Percentiles rank a stretch among this genome's conserved stretches.
Evolutionary conservation across 768 basidiomycete genomes (phyloP).

Genomic region (Cytidiella melzeri): DNA sequence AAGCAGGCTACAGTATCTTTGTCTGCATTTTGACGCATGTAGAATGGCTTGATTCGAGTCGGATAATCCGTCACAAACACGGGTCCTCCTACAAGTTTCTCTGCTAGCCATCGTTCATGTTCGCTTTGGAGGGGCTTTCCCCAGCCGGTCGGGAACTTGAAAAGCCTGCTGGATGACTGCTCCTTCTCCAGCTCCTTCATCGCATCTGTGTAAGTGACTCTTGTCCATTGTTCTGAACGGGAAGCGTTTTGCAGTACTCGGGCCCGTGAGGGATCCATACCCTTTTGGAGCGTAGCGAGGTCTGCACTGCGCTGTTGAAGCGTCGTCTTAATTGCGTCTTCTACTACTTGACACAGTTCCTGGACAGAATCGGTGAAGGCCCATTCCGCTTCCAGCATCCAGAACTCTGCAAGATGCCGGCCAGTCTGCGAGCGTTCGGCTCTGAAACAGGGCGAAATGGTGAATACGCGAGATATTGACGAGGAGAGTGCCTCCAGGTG

Average conservation of each 20-base stretch:
- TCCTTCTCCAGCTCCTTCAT: conserved; percentile 46
- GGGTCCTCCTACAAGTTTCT: conserved; percentile 59
- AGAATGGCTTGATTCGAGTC: conserved; percentile 80
- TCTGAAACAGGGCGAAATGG: conserved; percentile 89
- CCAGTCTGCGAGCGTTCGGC: conserved; percentile 86
- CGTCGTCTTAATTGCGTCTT: conserved; percentile 43
- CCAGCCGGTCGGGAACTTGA: conserved; percentile 57
- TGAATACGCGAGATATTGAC: conserved; percentile 80
- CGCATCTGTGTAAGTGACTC: conserved; percentile 78
- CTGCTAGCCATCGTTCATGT: conserved; percentile 89
- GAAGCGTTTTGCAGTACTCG: conserved; percentile 33
- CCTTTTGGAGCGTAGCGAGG: conserved; percentile 34
- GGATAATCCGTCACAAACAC: conserved; percentile 94
- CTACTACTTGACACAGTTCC: conserved; percentile 50
- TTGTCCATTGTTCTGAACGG: conserved; percentile 44
- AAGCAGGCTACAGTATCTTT: conserved; percentile 82
- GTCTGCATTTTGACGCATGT: conserved; percentile 74
- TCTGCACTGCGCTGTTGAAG: conserved; percentile 28
- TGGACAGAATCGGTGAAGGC: conserved; percentile 46
- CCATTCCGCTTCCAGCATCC: conserved; percentile 99
- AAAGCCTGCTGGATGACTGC: conserved; percentile 32
- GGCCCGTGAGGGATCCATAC: conserved; percentile 30
- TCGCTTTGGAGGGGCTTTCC: conserved; percentile 76
- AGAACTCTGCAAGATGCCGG: conserved; percentile 95
- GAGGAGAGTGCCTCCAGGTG: conserved; percentile 87